These are phyloP conservation scores for Starmera quercuum DNA, from an alignment of 805 yeast species.

Conservation along the genomic window DNA sequence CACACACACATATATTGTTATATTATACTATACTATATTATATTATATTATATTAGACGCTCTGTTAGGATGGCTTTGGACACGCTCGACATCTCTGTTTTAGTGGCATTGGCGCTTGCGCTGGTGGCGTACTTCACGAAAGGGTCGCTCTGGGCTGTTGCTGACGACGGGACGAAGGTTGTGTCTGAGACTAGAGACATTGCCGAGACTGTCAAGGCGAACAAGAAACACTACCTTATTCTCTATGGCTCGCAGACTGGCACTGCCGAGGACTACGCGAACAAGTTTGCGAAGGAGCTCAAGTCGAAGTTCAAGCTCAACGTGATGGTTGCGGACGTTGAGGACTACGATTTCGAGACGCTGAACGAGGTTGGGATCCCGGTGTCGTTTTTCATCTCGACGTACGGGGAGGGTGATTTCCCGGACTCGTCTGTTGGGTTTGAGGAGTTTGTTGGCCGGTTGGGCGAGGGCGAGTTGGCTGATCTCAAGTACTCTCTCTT, in stretches of 20 bases:
- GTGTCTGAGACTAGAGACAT: constrained; percentile 45
- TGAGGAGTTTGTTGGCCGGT: constrained; percentile 52
- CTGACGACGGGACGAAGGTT: constrained; percentile 26
- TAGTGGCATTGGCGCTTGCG: constrained; percentile 59
- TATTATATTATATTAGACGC: too few relatives aligned
- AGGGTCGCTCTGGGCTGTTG: constrained; percentile 42
- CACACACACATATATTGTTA: too few relatives aligned
- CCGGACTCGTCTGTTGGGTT: constrained; percentile 90
- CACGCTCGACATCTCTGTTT: constrained; percentile 60
- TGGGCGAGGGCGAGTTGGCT: constrained; percentile 47
- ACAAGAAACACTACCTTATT: constrained; percentile 69
- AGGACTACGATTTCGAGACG: constrained; percentile 79
- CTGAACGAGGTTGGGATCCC: constrained; percentile 55
- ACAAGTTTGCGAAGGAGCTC: constrained; percentile 84
- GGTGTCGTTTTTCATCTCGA: constrained; percentile 78
- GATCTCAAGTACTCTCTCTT: constrained; percentile 66
- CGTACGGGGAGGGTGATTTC: constrained; percentile 98
- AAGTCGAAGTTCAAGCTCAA: constrained; percentile 72
- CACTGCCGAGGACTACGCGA: constrained; percentile 95
- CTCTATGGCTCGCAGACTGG: constrained; percentile 97
- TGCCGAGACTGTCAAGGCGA: constrained; percentile 45
- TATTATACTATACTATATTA: too few relatives aligned
- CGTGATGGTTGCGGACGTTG: constrained; percentile 81
- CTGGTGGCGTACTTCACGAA: constrained; percentile 60
- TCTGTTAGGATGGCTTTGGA: constrained; percentile 74